These are phyloP conservation scores for Sextonia rubra DNA, from an alignment of 164 flowering plant species.

Conservation along the genomic window DNA sequence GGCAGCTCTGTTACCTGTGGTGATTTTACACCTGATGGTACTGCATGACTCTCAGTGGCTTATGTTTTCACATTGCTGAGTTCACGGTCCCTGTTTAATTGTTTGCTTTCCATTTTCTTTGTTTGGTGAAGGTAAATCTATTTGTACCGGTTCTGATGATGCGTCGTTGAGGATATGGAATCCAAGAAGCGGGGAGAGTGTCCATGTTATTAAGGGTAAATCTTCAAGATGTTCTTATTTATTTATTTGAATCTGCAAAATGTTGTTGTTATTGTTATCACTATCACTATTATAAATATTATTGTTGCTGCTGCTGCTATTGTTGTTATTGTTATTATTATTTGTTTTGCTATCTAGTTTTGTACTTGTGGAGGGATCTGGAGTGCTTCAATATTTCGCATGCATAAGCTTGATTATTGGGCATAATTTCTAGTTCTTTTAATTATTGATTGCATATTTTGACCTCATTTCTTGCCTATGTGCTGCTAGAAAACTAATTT, in stretches of 20 bases:
- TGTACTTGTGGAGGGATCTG: not conserved
- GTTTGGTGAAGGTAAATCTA: slow-evolving; percentile 53
- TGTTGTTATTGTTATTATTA: no score
- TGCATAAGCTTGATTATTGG: not conserved
- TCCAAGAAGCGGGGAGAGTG: slow-evolving; percentile 67
- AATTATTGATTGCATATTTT: not conserved
- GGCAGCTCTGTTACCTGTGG: slow-evolving; percentile 77
- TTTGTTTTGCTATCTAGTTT: not conserved
- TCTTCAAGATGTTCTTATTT: not conserved
- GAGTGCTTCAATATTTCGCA: not conserved
- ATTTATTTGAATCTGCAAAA: no score
- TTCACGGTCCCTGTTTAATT: not conserved
- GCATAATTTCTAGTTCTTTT: not conserved
- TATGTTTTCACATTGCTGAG: slow-evolving; percentile 1
- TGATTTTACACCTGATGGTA: slow-evolving; percentile 98
- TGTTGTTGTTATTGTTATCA: no score
- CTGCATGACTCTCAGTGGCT: not conserved
- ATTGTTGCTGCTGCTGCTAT: no score
- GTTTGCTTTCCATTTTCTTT: not conserved
- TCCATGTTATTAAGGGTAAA: slow-evolving; percentile 70
- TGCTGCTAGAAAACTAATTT: not conserved
- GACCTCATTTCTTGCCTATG: not conserved
- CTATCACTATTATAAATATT: no score
- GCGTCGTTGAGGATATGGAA: slow-evolving; percentile 86
- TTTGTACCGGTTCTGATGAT: slow-evolving; percentile 92